phyloP scores from a whole-genome alignment of 306 rosid genomes.

The Vigna mungo region DNA sequence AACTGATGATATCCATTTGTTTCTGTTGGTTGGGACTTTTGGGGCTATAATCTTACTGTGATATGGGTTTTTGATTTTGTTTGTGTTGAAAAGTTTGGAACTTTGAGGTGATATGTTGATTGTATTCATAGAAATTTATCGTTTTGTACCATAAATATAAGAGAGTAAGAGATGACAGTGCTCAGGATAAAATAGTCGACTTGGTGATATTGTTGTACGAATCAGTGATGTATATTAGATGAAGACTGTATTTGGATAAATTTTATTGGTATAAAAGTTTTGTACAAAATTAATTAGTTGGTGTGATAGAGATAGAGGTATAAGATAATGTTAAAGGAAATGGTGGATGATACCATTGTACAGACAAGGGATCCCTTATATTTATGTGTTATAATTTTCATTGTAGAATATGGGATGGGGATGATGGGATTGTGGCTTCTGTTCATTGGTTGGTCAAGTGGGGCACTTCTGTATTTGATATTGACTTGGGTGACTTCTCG shows the following conservation, averaged over 20 bases:
- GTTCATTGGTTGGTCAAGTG: constrained; percentile 9
- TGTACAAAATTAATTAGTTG: neutral
- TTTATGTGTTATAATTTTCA: neutral
- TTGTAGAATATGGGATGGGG: constrained; percentile 1
- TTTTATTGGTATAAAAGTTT: neutral
- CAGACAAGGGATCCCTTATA: neutral
- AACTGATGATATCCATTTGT: neutral
- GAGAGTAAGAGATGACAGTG: neutral
- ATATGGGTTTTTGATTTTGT: neutral
- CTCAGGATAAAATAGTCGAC: neutral
- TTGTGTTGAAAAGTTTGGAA: constrained; percentile 15
- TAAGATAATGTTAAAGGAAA: neutral
- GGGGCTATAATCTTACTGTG: neutral
- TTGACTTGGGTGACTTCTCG: constrained; percentile 8
- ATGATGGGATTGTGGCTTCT: neutral
- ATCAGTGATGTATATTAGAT: neutral
- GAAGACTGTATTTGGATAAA: neutral
- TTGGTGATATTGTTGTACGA: neutral
- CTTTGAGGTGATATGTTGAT: constrained; percentile 26
- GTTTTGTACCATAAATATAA: neutral
- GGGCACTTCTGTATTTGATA: constrained; percentile 6
- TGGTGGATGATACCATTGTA: neutral
- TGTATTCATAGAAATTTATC: neutral
- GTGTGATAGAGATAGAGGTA: neutral
- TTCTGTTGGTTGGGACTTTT: neutral